Percentiles rank a stretch among this genome's conserved stretches.
phyloP scores from a whole-genome alignment of 1,284 basidiomycete genomes.

The Vanrija sp. region DNA sequence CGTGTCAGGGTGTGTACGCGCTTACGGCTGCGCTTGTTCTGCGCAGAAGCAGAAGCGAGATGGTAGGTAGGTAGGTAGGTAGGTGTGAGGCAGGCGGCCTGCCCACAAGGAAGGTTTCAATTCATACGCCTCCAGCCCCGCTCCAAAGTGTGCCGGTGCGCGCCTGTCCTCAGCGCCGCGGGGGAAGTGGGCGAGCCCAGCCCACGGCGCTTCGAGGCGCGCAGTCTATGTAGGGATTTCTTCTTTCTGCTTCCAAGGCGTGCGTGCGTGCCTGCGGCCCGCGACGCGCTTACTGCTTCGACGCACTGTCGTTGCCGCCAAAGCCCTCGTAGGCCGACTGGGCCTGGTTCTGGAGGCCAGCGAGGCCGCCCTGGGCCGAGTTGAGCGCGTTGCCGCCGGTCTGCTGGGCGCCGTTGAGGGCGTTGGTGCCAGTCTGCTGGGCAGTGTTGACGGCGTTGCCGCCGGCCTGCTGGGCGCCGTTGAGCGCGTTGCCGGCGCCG shows the following conservation, averaged over 20 bases:
- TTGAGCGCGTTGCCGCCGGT: background rate
- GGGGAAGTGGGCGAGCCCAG: no score
- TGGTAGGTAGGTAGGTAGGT: no score
- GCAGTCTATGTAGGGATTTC: background rate
- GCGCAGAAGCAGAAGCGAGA: no score
- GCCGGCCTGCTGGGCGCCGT: background rate
- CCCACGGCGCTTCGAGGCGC: background rate
- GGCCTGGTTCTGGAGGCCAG: background rate
- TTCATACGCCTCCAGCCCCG: background rate
- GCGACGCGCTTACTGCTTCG: background rate
- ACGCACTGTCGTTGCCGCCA: constrained; percentile 32
- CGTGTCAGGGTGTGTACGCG: background rate
- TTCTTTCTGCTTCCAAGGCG: background rate
- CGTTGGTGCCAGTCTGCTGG: background rate
- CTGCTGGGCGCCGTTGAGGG: background rate
- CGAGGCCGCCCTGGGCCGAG: background rate
- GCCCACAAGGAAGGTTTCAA: background rate
- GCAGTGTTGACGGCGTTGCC: background rate
- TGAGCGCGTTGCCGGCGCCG: background rate
- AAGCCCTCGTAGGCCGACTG: constrained; percentile 20
- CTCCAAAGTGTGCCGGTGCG: background rate
- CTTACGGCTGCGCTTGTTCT: background rate
- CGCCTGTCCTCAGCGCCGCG: background rate
- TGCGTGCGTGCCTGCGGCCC: background rate
- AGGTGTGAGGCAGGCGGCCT: no score